These are phyloP conservation scores for Trypanosoma brucei DNA, from an alignment of 208 protist species.

Conservation along the genomic window DNA sequence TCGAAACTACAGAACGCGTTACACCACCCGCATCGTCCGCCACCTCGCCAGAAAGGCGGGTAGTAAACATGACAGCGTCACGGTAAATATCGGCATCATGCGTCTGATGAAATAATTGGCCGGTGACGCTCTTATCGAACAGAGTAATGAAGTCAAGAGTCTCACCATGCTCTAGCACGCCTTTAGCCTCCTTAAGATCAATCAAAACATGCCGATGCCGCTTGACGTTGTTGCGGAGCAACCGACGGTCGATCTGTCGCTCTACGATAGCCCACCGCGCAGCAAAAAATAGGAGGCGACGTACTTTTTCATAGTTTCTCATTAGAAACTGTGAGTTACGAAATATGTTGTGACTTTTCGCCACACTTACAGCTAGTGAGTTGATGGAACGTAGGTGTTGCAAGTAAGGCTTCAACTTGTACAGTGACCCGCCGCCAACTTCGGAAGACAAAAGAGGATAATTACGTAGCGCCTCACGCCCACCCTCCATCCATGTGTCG, in stretches of 20 bases:
- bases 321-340: constrained; percentile 62
- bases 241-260: constrained; percentile 44
- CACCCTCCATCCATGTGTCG: constrained; percentile 16
- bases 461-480: constrained; percentile 13
- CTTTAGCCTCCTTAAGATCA: constrained; percentile 43
- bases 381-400: constrained; percentile 57
- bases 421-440: neutral
- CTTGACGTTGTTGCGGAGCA: constrained; percentile 29
- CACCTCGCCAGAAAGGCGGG: constrained; percentile 55
- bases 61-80: constrained; percentile 75
- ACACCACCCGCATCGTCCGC: constrained; percentile 79
- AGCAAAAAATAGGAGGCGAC: constrained; percentile 59
- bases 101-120: constrained; percentile 73
- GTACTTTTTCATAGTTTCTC: constrained; percentile 48
- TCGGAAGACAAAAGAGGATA: constrained; percentile 25
- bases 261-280: constrained; percentile 82
- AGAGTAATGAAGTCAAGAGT: constrained; percentile 16
- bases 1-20: constrained; percentile 77
- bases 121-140: constrained; percentile 30
- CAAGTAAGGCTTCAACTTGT: constrained; percentile 53
- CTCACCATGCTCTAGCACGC: constrained; percentile 25
- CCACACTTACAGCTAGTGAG: constrained; percentile 63
- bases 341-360: constrained; percentile 51
- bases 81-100: constrained; percentile 59
- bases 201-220: constrained; percentile 42